Evolutionary conservation across 371 early-diverging fungal genomes (phyloP).

Genomic region (Mucor indicus): DNA sequence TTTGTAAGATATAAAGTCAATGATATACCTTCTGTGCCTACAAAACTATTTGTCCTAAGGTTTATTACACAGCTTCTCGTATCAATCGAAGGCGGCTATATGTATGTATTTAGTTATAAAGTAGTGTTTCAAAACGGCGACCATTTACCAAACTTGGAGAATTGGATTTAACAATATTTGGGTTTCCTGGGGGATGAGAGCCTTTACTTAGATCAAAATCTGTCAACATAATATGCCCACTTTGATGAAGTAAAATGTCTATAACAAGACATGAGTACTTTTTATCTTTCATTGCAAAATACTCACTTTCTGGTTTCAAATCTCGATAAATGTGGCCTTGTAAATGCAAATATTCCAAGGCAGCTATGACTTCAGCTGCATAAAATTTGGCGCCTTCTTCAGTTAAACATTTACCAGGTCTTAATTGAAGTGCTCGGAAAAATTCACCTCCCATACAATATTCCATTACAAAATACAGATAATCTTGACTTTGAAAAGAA

Average conservation of each 20-base stretch:
- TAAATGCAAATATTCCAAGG: slow-evolving; percentile 95
- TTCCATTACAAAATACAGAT: slow-evolving; percentile 97
- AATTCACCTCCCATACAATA: slow-evolving; percentile 99
- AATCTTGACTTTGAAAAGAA: slow-evolving; percentile 92
- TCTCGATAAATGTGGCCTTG: slow-evolving; percentile 98
- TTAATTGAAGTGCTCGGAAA: slow-evolving; percentile 83
- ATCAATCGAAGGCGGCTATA: slow-evolving; percentile 64
- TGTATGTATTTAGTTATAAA: not conserved
- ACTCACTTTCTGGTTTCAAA: slow-evolving; percentile 98
- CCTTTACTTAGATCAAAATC: slow-evolving; percentile 94
- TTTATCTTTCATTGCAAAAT: too few relatives aligned
- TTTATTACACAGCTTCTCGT: slow-evolving; percentile 82
- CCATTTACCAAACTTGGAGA: slow-evolving; percentile 38
- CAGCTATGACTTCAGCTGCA: slow-evolving; percentile 94
- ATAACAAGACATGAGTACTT: too few relatives aligned
- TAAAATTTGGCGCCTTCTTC: slow-evolving; percentile 96
- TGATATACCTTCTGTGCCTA: slow-evolving; percentile 94
- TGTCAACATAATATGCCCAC: slow-evolving; percentile 94
- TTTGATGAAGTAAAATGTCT: slow-evolving; percentile 88
- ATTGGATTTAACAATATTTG: slow-evolving; percentile 65
- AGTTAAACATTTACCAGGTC: slow-evolving; percentile 80
- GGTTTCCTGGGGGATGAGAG: slow-evolving; percentile 69
- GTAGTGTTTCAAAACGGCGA: too few relatives aligned
- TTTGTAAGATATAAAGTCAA: too few relatives aligned
- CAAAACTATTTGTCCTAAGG: slow-evolving; percentile 91